These are phyloP conservation scores for Vicia faba DNA, from an alignment of 306 rosid genomes.

Conservation along the genomic window DNA sequence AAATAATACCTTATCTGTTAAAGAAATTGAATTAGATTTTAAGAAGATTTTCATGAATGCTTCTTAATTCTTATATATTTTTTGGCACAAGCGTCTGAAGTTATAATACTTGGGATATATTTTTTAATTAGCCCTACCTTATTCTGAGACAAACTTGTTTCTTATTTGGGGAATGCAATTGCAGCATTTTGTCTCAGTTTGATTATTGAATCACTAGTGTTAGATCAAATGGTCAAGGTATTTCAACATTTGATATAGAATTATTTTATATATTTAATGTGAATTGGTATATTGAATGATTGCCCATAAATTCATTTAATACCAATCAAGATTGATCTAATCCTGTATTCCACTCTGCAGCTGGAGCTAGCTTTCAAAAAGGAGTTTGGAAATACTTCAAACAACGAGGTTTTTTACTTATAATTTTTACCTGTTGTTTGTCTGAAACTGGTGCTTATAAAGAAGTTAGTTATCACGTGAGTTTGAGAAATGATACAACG, in stretches of 20 bases:
- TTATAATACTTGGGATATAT: neutral
- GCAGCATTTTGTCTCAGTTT: slow-evolving; percentile 8
- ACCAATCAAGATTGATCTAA: slow-evolving; percentile 18
- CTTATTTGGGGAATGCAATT: slow-evolving; percentile 13
- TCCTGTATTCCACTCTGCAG: slow-evolving; percentile 50
- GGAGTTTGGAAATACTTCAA: slow-evolving; percentile 64
- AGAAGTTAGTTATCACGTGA: slow-evolving; percentile 15
- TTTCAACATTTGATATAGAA: slow-evolving; percentile 24
- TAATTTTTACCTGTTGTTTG: slow-evolving; percentile 3
- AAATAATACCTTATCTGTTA: slow-evolving; percentile 12
- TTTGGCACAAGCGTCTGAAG: slow-evolving; percentile 10
- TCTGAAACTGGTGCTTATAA: slow-evolving; percentile 17
- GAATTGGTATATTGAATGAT: slow-evolving; percentile 22
- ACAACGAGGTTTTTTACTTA: slow-evolving; percentile 63
- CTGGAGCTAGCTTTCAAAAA: slow-evolving; percentile 79
- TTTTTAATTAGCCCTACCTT: slow-evolving; percentile 6
- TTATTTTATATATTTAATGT: neutral
- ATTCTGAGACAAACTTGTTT: slow-evolving; percentile 14
- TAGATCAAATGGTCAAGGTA: slow-evolving; percentile 24
- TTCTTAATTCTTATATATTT: slow-evolving; percentile 7
- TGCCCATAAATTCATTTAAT: slow-evolving; percentile 23
- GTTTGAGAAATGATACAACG: slow-evolving; percentile 21
- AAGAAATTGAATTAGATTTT: slow-evolving; percentile 13
- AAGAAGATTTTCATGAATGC: slow-evolving; percentile 13
- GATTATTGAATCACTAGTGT: slow-evolving; percentile 11